phyloP scores from a whole-genome alignment of 352 stramenopile genomes.

The Globisporangium uncinulatum region DNA sequence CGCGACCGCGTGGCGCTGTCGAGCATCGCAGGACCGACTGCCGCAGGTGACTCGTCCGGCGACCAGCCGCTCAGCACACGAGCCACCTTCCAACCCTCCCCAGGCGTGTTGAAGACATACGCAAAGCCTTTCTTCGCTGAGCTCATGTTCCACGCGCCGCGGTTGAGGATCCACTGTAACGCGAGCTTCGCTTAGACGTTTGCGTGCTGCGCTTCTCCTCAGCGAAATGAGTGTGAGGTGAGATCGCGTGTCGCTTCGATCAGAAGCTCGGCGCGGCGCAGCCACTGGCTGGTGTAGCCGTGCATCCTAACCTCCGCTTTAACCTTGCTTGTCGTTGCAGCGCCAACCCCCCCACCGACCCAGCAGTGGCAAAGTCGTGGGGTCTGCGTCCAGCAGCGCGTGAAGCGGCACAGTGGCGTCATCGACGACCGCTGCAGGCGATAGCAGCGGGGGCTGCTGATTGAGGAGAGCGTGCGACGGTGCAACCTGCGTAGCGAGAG shows the following conservation, averaged over 20 bases:
- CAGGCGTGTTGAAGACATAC: conserved; percentile 1
- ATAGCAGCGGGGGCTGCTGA: not conserved
- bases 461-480: not conserved
- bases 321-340: not conserved
- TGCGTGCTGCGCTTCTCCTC: no score
- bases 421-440: not conserved
- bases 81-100: not conserved
- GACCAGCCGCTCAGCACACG: not conserved
- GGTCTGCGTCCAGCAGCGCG: not conserved
- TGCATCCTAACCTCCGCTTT: not conserved
- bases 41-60: not conserved
- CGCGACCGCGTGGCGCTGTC: not conserved
- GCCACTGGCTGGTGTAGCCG: not conserved
- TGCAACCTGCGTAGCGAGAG: not conserved
- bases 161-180: not conserved
- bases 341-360: no score
- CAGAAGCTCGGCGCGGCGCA: not conserved
- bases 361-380: not conserved
- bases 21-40: not conserved
- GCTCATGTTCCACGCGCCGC: not conserved
- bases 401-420: not conserved
- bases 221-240: not conserved
- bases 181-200: no score
- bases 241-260: not conserved
- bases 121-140: not conserved